phyloP scores from a whole-genome alignment of 1,284 basidiomycete genomes.

The Anthracocystis panici-leucophaei region DNA sequence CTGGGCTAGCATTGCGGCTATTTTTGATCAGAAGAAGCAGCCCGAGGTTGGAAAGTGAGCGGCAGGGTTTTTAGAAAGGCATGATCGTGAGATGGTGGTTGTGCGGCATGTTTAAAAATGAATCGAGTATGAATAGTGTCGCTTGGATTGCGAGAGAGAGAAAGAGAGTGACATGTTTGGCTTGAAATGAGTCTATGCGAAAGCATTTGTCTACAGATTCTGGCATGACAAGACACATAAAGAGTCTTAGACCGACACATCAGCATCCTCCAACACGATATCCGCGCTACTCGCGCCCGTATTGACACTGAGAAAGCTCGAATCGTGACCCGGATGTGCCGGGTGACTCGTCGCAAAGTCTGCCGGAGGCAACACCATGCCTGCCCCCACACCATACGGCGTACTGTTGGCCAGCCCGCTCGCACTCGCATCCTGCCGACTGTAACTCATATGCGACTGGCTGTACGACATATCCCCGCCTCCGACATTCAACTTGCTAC shows the following conservation, averaged over 20 bases:
- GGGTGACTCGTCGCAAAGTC: constrained; percentile 35
- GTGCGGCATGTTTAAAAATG: no score
- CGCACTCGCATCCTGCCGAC: constrained; percentile 7
- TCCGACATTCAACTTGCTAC: constrained; percentile 17
- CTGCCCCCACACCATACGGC: constrained; percentile 5
- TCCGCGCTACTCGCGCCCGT: constrained; percentile 12
- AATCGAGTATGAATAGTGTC: no score
- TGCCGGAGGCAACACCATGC: constrained; percentile 11
- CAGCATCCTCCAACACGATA: constrained; percentile 34
- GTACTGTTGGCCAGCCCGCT: constrained; percentile 18
- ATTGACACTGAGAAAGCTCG: constrained; percentile 23
- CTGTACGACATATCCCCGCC: constrained; percentile 11
- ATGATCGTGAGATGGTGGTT: no score
- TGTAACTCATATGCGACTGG: constrained; percentile 17
- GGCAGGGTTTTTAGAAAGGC: not conserved
- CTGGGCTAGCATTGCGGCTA: constrained; percentile 80
- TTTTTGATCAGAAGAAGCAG: constrained; percentile 64
- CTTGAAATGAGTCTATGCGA: no score
- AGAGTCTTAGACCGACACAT: constrained; percentile 4
- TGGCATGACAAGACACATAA: no score
- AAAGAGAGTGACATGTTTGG: no score
- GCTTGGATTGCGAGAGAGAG: no score
- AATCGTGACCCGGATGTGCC: constrained; percentile 12
- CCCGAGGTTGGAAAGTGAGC: constrained; percentile 19
- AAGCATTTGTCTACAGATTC: no score